Percentiles rank a stretch among this genome's conserved stretches.
Conservation (phyloP, 345 rosid genomes). For the Lepidium africanum region DNA sequence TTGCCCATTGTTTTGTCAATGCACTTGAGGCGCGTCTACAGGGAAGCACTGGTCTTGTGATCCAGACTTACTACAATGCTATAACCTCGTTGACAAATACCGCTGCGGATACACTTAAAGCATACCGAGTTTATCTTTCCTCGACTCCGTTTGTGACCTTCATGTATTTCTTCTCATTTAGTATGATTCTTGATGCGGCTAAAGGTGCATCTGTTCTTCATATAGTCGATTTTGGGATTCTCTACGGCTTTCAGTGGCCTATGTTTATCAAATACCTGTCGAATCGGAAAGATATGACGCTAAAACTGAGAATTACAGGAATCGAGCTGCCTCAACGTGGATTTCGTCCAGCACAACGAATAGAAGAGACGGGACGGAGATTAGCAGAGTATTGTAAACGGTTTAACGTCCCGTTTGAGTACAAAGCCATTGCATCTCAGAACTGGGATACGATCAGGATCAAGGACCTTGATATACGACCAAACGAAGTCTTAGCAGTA, state of each 20-base stretch:
- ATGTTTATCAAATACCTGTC: slow-evolving; percentile 59
- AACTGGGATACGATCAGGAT: slow-evolving; percentile 61
- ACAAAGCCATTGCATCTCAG: slow-evolving; percentile 44
- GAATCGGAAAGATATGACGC: slow-evolving; percentile 35
- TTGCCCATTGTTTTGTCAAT: slow-evolving; percentile 73
- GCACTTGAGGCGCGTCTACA: slow-evolving; percentile 77
- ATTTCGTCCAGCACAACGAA: slow-evolving; percentile 51
- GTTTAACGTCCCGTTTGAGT: slow-evolving; percentile 71
- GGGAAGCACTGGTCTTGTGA: slow-evolving; percentile 29
- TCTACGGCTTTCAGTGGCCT: slow-evolving; percentile 88
- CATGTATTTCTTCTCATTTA: slow-evolving; percentile 40
- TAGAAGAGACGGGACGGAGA: slow-evolving; percentile 67
- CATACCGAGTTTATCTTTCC: slow-evolving; percentile 46
- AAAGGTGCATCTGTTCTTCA: slow-evolving; percentile 52
- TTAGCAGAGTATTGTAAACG: slow-evolving; percentile 59
- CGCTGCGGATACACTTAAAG: slow-evolving; percentile 58
- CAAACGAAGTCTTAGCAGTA: slow-evolving; percentile 52
- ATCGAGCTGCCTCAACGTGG: slow-evolving; percentile 78
- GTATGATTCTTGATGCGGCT: slow-evolving; percentile 39
- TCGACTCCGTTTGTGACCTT: slow-evolving; percentile 56
- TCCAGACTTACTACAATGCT: slow-evolving; percentile 26
- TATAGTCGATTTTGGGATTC: slow-evolving; percentile 70
- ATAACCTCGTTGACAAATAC: slow-evolving; percentile 31
- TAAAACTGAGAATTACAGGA: slow-evolving; percentile 70
- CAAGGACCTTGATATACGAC: slow-evolving; percentile 47